Evolutionary conservation across 1,284 basidiomycete species (phyloP).

Genomic region (Ustilago xerochloae): DNA sequence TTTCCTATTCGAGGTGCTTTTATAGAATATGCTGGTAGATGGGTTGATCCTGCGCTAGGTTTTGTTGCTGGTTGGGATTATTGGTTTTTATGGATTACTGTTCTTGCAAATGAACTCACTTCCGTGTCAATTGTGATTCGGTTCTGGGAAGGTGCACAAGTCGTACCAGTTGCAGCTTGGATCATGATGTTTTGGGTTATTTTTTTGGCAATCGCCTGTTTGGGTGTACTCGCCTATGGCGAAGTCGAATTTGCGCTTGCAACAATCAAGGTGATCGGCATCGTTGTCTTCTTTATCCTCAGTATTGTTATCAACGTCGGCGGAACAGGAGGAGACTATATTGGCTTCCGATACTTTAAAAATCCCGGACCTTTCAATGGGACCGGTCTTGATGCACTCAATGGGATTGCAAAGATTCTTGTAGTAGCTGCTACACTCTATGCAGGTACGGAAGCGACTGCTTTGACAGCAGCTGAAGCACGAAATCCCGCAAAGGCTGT

Average conservation of each 20-base stretch:
- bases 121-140: constrained; percentile 46
- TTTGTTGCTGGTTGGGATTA: constrained; percentile 72
- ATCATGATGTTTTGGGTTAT: constrained; percentile 54
- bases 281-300: constrained; percentile 50
- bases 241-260: constrained; percentile 63
- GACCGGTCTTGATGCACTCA: constrained; percentile 54
- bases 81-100: constrained; percentile 48
- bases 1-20: constrained; percentile 77
- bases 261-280: constrained; percentile 43
- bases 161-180: constrained; percentile 31
- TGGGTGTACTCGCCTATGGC: constrained; percentile 48
- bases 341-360: constrained; percentile 56
- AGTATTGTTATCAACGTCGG: constrained; percentile 49
- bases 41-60: constrained; percentile 81
- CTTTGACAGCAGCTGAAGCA: constrained; percentile 51
- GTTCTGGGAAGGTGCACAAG: constrained; percentile 36
- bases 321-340: constrained; percentile 41
- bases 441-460: constrained; percentile 76
- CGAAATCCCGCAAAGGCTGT: constrained; percentile 46
- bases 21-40: constrained; percentile 81
- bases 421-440: constrained; percentile 77
- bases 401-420: constrained; percentile 70
- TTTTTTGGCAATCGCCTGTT: constrained; percentile 37
- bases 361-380: constrained; percentile 69
- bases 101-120: constrained; percentile 50